Evolutionary conservation across 176 grass and related monocot species (phyloP), one percentile per base, ranked within the genome.

Genomic region (Tillandsia fasciculata): DNA sequence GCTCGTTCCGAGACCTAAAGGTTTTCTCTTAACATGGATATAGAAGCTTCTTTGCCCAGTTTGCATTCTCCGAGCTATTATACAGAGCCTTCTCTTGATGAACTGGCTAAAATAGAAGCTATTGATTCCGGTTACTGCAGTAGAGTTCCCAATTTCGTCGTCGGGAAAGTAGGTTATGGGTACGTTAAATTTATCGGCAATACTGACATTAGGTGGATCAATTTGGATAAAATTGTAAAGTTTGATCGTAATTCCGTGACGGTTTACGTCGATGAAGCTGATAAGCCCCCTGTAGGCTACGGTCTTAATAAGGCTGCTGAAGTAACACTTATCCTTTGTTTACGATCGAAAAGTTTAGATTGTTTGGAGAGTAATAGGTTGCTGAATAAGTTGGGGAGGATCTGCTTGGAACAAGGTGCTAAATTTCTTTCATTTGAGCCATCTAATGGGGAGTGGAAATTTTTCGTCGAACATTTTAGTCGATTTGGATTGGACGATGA

Each of bases 291-390:
- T 11, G 28, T 85, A 23, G 94, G 93, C 48, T 79, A 90, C 26
- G 94, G 89, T 64, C 84, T 97, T 49, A 97, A 97, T 71, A 97
- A 97, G 74, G 48, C 79, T 15, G 94, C 94, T n/a, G 94, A 92
- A 79, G 94, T 97, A 27, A 87, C 82, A 2, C 50, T 97, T 78
- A 56, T 79, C 58, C 58, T 92, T 42, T 2, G 66, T 69, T 64
- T 83, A 70, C 51, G 33, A 14, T 53, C 51, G 59, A 27, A 49
- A 11, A 26, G 24, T 49, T 65, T 6, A 29, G 64, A 84, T 8
- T 24, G 64, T 63, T 78, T 64, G 9, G 73, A 89, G 24, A 74
- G 54, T 56, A 53, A 72, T 14, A 77, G 50, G 33, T 52, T 83
- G 13, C 69, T 67, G 65, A 78, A 78, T 22, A 48, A 74, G 53